These are phyloP conservation scores for Agroathelia rolfsii DNA, from an alignment of 1,284 basidiomycete species.

Conservation along the genomic window DNA sequence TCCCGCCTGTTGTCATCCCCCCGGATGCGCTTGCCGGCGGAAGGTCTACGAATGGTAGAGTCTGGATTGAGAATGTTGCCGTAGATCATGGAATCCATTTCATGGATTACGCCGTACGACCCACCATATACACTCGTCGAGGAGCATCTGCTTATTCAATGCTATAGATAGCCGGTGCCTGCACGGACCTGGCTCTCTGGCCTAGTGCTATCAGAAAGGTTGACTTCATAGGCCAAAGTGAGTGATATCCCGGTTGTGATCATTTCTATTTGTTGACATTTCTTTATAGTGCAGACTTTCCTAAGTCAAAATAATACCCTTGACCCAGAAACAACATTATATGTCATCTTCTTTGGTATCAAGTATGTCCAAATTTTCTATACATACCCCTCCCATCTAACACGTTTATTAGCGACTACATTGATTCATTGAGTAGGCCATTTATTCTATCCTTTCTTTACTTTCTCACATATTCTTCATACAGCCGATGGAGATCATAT, in stretches of 20 bases:
- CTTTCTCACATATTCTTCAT: not conserved
- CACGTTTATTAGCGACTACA: constrained; percentile 20
- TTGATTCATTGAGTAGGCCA: constrained; percentile 17
- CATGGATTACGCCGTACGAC: constrained; percentile 14
- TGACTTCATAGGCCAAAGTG: constrained; percentile 1
- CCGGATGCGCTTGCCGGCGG: constrained; percentile 23
- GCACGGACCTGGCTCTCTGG: not conserved
- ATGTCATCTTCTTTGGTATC: constrained; percentile 18
- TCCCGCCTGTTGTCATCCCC: constrained; percentile 21
- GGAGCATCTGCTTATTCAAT: not conserved
- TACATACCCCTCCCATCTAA: too few relatives aligned
- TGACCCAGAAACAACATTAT: constrained; percentile 6
- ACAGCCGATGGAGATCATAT: constrained; percentile 25
- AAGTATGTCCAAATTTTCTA: constrained; percentile 17
- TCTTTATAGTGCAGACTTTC: not conserved
- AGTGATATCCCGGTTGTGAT: not conserved
- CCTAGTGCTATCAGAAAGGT: too few relatives aligned
- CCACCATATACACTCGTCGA: too few relatives aligned
- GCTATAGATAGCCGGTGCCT: constrained; percentile 17
- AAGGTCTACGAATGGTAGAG: constrained; percentile 24
- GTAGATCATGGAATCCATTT: constrained; percentile 11
- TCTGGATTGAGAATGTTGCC: constrained; percentile 23
- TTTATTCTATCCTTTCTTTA: not conserved
- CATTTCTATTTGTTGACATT: not conserved
- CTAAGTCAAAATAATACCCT: not conserved